phyloP scores from a whole-genome alignment of 176 grass and related monocot species.

The Chrysopogon serrulatus region DNA sequence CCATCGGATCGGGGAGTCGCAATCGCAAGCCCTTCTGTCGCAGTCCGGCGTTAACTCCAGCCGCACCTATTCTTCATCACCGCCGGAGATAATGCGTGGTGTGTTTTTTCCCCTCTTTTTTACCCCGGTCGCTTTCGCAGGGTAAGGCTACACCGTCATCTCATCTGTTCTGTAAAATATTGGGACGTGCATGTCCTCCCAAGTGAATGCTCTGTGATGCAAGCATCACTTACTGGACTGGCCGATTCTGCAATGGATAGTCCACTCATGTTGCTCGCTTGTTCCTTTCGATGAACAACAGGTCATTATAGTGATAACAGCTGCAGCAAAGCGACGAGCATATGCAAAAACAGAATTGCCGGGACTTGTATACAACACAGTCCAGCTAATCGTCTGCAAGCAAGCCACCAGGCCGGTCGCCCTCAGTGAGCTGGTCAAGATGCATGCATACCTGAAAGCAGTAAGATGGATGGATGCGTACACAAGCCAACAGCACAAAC shows the following conservation, averaged over 20 bases:
- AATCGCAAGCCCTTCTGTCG: background rate
- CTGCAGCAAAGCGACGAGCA: background rate
- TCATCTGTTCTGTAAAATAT: background rate
- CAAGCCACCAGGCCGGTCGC: background rate
- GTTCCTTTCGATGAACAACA: background rate
- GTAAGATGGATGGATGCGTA: background rate
- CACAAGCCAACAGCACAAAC: background rate
- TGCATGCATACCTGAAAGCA: background rate
- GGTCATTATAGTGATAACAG: background rate
- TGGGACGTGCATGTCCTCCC: background rate
- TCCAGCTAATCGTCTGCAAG: background rate
- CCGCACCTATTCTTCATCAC: background rate
- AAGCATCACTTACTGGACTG: background rate
- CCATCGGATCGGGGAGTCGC: background rate
- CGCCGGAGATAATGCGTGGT: background rate
- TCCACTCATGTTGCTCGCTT: background rate
- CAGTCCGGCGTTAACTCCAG: background rate
- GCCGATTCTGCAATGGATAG: background rate
- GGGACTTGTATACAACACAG: background rate
- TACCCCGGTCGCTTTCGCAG: background rate
- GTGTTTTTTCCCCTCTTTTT: background rate
- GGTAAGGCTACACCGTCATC: background rate
- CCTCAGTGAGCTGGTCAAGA: background rate
- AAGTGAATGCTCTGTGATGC: background rate
- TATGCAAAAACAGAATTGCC: background rate